phyloP scores from a whole-genome alignment of 2,329 filamentous ascomycete genomes.

The Coniochaeta sp. region DNA sequence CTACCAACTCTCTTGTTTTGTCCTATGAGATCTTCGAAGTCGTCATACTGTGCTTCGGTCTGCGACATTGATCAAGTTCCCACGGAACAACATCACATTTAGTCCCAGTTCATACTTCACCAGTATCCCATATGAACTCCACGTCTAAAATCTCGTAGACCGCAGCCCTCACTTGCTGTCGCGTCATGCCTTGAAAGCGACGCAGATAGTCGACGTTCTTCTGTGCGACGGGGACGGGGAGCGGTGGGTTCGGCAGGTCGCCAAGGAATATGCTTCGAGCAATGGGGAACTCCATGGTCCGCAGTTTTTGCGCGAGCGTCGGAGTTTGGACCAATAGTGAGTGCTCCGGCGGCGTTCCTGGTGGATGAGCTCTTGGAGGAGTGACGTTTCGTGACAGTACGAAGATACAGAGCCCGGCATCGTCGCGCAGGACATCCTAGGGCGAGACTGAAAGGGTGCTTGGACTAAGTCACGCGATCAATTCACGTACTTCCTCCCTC shows the following conservation, averaged over 20 bases:
- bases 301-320: not conserved
- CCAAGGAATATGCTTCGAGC: not conserved
- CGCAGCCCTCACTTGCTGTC: conserved; percentile 1
- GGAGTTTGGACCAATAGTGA: not conserved
- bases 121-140: not conserved
- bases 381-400: not conserved
- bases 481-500: no score
- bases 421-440: no score
- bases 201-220: not conserved
- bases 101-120: not conserved
- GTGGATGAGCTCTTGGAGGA: not conserved
- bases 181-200: conserved; percentile 2
- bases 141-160: not conserved
- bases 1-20: no score
- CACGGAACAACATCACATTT: not conserved
- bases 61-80: no score
- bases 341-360: not conserved
- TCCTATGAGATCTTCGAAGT: no score
- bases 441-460: no score
- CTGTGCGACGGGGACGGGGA: not conserved
- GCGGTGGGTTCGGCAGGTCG: not conserved
- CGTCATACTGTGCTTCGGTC: no score
- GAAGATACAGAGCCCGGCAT: no score
- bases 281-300: not conserved
- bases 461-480: no score